A percentile compares a stretch with the other conserved stretches of the same genome.
These are phyloP conservation scores for Phytopythium delawarense DNA, from an alignment of 352 stramenopile species.

Conservation along the genomic window DNA sequence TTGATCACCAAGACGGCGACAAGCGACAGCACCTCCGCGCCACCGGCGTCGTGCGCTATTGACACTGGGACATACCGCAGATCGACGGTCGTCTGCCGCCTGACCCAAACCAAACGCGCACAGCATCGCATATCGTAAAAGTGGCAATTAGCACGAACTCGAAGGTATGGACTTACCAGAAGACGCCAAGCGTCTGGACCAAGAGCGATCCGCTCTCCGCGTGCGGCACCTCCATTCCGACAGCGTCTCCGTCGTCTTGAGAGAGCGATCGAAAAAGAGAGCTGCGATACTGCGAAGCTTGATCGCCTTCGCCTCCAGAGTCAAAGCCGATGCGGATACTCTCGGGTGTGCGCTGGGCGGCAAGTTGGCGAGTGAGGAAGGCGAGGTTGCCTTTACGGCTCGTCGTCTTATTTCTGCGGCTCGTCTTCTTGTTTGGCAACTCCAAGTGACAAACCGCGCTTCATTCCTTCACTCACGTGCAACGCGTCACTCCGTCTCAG, in stretches of 20 bases:
- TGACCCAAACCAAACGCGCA: not conserved
- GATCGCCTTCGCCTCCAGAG: not conserved
- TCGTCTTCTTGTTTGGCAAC: conserved; percentile 1
- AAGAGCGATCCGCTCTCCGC: not conserved
- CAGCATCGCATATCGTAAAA: too few species aligned
- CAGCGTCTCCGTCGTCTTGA: not conserved
- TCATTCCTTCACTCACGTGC: not conserved
- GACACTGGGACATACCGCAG: conserved; percentile 2
- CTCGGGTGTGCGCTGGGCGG: not conserved
- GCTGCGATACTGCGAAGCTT: too few species aligned
- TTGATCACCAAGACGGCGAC: not conserved
- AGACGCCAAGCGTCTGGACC: conserved; percentile 2
- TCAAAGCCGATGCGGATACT: not conserved
- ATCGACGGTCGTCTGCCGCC: not conserved
- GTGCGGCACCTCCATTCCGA: not conserved
- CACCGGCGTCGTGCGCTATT: not conserved
- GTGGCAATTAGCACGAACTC: not conserved
- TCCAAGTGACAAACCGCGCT: not conserved
- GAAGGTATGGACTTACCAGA: not conserved
- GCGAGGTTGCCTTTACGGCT: not conserved
- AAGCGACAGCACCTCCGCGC: not conserved
- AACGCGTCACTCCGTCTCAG: not conserved
- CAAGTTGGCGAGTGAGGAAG: not conserved
- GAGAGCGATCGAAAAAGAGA: not conserved
- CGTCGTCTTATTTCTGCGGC: conserved; percentile 1